These are phyloP conservation scores for Trichophyton verrucosum DNA, from an alignment of 2,329 filamentous ascomycete genomes.

Conservation along the genomic window DNA sequence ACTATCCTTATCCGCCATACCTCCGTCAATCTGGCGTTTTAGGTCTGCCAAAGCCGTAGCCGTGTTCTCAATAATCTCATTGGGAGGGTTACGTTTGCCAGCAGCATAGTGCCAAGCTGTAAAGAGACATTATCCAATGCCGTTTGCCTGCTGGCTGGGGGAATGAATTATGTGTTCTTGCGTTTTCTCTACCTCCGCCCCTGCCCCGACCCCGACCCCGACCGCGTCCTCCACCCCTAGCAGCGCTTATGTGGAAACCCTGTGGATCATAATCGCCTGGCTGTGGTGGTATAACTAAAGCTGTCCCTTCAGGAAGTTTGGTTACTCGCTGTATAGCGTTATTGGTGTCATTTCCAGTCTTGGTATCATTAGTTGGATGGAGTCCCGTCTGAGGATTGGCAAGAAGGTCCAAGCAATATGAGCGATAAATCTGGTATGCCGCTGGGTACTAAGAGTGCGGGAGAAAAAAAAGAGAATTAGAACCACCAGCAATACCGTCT, in stretches of 20 bases:
- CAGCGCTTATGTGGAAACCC: background rate
- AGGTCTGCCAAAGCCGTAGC: constrained; percentile 38
- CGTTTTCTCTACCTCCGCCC: background rate
- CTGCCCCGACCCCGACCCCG: background rate
- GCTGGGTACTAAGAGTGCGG: constrained; percentile 33
- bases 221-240: background rate
- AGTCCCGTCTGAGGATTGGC: constrained; percentile 10
- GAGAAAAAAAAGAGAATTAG: background rate
- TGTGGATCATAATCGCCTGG: constrained; percentile 20
- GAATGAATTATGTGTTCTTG: background rate
- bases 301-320: constrained; percentile 33
- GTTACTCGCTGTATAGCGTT: constrained; percentile 4
- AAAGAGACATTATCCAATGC: constrained; percentile 50
- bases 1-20: constrained; percentile 1
- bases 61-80: constrained; percentile 40
- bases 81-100: constrained; percentile 24
- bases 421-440: constrained; percentile 38
- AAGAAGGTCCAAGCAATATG: constrained; percentile 33
- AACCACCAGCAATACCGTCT: background rate
- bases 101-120: constrained; percentile 41
- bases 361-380: background rate
- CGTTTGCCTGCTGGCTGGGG: constrained; percentile 15
- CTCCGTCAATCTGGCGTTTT: constrained; percentile 29
- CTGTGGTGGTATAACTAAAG: constrained; percentile 43
- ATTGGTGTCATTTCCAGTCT: background rate